A percentile compares a stretch with the other conserved stretches of the same genome.
Evolutionary conservation across 2,329 filamentous ascomycete genomes (phyloP).

Genomic region (Hypoxylon rubiginosum): DNA sequence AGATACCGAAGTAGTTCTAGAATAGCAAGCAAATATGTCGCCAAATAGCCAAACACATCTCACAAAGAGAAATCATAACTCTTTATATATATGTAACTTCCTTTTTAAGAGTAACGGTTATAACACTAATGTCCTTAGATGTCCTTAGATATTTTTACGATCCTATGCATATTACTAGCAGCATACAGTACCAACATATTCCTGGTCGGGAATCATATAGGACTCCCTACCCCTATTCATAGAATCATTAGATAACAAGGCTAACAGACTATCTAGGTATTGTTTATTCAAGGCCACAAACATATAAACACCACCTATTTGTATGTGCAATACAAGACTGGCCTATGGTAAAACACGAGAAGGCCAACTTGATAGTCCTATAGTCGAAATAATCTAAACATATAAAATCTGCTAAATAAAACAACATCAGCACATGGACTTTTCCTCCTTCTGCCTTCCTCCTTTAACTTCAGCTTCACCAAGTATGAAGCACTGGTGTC

Average conservation of each 20-base stretch:
- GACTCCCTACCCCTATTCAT: background rate
- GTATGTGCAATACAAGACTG: background rate
- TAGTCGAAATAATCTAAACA: background rate
- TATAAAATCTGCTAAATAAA: background rate
- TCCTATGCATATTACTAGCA: too few relatives aligned
- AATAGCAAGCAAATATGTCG: background rate
- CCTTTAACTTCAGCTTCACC: background rate
- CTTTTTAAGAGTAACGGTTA: background rate
- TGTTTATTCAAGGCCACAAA: background rate
- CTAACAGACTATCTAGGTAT: background rate
- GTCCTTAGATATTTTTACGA: too few relatives aligned
- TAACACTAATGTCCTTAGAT: background rate
- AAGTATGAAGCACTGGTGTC: background rate
- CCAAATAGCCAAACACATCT: background rate
- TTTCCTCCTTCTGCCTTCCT: background rate
- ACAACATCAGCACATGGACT: background rate
- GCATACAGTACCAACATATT: too few relatives aligned
- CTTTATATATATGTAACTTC: background rate
- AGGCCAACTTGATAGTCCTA: background rate
- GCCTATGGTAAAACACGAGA: background rate
- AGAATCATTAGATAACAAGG: background rate
- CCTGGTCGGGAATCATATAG: too few relatives aligned
- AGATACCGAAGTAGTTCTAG: background rate
- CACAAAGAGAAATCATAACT: background rate
- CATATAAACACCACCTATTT: background rate